Evolutionary conservation across 805 yeast genomes (phyloP), one percentile per base, ranked within the genome.

Genomic region (Metschnikowia gelsemii): DNA sequence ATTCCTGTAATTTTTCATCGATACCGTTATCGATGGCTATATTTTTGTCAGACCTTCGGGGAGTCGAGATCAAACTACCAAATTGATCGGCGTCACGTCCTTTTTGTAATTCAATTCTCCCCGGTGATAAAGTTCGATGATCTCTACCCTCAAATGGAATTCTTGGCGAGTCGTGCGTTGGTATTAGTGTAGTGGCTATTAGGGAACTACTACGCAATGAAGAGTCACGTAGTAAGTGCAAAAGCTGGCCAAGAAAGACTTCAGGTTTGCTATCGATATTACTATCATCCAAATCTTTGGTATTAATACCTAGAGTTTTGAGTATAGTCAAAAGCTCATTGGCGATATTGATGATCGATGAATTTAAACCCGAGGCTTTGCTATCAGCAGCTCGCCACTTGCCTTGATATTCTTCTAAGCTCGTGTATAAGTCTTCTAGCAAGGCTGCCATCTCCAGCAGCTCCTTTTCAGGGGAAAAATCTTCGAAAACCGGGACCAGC

Each of bases 351-450:
- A 30, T 14, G 14, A 49, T 40, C 4, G 39, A 27, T 8, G 39
- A 40, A 11, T 39, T 40, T 17, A 48, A 24, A 3, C 25, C 23
- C 4, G 38, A 25, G 1, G 44, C 47, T 18, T 43, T 37, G 19
- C 39, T 32, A 14, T 52, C 54, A 8, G 52, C 63, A 6, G 52
- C 59, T 12, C 58, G 50, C 34, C 70, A 49, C 35, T 61, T 63
- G 14, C 46, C 42, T 45, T 70, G 66, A 40, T 63, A 66, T 2
- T 50, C 51, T 40, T 67, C 72, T 20, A 70, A 52, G 40, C 57
- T 68, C 5, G 53, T 50, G 44, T 64, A 66, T 35, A 70, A 53
- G 35, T 70, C 74, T 37, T 68, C 65, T 37, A 69, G 66, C 18
- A 70, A 54, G 26, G 57, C 53, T 38, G 51, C 59, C 12, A 68